phyloP scores from a whole-genome alignment of 176 grass and related monocot species.

The Avena eriantha region DNA sequence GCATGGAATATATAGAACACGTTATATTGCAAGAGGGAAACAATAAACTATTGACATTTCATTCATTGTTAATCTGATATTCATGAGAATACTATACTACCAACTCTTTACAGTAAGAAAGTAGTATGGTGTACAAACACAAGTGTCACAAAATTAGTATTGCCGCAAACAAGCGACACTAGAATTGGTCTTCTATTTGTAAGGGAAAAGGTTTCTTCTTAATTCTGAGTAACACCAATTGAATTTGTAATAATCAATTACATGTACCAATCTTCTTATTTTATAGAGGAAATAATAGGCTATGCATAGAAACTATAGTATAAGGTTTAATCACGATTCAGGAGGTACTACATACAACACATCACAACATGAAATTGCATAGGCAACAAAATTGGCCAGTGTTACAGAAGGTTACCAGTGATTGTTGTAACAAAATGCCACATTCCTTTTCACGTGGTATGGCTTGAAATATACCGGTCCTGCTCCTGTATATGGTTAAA shows the following conservation, averaged over 20 bases:
- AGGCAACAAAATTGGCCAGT: slow-evolving; percentile 31
- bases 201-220: not conserved
- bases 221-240: not conserved
- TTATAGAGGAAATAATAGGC: not conserved
- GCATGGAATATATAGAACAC: not conserved
- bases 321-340: slow-evolving; percentile 14
- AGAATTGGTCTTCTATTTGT: not conserved
- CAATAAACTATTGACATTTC: not conserved
- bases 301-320: slow-evolving; percentile 40
- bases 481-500: not conserved
- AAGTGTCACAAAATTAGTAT: not conserved
- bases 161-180: not conserved
- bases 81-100: not conserved
- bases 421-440: not conserved
- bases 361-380: slow-evolving; percentile 20
- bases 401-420: slow-evolving; percentile 15
- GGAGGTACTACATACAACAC: slow-evolving; percentile 34
- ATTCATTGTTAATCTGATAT: not conserved
- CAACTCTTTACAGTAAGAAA: no score
- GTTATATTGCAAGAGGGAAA: not conserved
- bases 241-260: not conserved
- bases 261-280: not conserved
- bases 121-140: no score
- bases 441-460: slow-evolving; percentile 9
- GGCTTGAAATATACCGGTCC: slow-evolving; percentile 38